Evolutionary conservation across 2,329 filamentous ascomycete species (phyloP).

Genomic region (Tolypocladium tropicale): DNA sequence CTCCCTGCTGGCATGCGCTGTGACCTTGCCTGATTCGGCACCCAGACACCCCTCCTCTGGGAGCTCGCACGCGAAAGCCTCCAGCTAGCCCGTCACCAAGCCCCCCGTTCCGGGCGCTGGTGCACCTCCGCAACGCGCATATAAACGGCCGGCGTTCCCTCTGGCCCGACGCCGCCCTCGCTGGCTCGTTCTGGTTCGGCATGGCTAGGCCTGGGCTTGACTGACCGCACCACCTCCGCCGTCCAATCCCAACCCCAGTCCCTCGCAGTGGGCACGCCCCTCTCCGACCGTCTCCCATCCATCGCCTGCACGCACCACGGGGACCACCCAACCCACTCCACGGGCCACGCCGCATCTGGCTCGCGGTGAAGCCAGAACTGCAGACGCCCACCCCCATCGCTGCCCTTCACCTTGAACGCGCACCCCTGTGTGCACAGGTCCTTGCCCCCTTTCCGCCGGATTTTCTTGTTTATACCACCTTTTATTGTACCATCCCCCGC

Average conservation of each 20-base stretch:
- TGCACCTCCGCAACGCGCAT: constrained; percentile 22
- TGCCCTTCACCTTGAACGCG: neutral
- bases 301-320: neutral
- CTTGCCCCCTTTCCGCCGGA: neutral
- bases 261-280: neutral
- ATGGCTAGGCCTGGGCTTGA: neutral
- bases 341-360: neutral
- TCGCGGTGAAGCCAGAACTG: neutral
- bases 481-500: neutral
- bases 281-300: neutral
- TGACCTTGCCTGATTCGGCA: constrained; percentile 2
- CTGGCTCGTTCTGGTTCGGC: constrained; percentile 10
- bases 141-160: constrained; percentile 38
- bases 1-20: too few species aligned
- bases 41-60: neutral
- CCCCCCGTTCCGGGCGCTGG: neutral
- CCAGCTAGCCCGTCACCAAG: neutral
- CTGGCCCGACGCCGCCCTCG: constrained; percentile 1
- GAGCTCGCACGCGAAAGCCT: neutral
- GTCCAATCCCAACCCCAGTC: neutral
- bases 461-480: neutral
- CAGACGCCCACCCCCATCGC: neutral
- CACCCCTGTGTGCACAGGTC: neutral
- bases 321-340: neutral
- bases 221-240: neutral